Percentiles rank a stretch among this genome's conserved stretches.
phyloP scores from a whole-genome alignment of 2,329 filamentous ascomycete genomes.

The Claviceps capensis region DNA sequence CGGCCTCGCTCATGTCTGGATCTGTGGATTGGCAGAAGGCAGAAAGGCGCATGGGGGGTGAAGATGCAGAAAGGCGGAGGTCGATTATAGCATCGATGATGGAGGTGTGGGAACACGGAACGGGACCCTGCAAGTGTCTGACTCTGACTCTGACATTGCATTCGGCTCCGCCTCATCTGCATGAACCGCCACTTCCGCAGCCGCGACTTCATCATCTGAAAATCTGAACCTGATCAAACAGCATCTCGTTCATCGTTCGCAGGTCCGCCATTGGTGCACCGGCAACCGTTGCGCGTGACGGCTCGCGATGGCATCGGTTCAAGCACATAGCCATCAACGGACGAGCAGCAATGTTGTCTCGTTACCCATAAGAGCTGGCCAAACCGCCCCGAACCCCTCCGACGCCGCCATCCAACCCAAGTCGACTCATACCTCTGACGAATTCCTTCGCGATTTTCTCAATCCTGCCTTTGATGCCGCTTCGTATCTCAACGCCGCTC shows the following conservation, averaged over 20 bases:
- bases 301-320: slow-evolving; percentile 17
- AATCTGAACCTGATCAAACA: no score
- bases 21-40: neutral
- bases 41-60: neutral
- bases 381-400: slow-evolving; percentile 24
- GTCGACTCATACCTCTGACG: slow-evolving; percentile 55
- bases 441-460: slow-evolving; percentile 62
- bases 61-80: neutral
- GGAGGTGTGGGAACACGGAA: no score
- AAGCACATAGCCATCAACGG: slow-evolving; percentile 25
- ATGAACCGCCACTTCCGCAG: no score
- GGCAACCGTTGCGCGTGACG: neutral
- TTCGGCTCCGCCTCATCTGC: no score
- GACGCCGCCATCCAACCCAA: slow-evolving; percentile 29
- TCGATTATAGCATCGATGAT: no score
- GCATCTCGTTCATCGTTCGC: no score
- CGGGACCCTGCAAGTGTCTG: no score
- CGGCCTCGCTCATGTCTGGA: slow-evolving; percentile 26
- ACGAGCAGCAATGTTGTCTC: slow-evolving; percentile 29
- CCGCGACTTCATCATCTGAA: no score
- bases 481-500: slow-evolving; percentile 67
- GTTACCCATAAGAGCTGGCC: slow-evolving; percentile 23
- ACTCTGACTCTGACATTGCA: no score
- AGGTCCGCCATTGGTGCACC: neutral
- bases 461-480: slow-evolving; percentile 67